Percentiles rank a stretch among this genome's conserved stretches.
phyloP scores from a whole-genome alignment of 768 basidiomycete species.

The Leucocoprinus sp. region DNA sequence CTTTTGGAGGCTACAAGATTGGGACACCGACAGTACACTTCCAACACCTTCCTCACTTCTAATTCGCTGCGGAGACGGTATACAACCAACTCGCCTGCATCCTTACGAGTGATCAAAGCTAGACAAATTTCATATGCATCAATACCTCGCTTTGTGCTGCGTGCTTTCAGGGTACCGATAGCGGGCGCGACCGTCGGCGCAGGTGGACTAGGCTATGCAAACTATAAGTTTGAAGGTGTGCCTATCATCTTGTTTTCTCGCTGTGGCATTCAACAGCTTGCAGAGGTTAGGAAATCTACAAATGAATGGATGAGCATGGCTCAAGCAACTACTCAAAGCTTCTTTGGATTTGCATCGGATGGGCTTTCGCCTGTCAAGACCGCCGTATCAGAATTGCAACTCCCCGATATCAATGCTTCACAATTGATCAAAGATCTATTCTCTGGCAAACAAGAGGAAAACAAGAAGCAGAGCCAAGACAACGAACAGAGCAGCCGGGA shows the following conservation, averaged over 20 bases:
- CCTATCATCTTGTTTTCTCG: not conserved
- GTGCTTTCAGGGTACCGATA: slow-evolving; percentile 83
- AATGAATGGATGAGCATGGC: slow-evolving; percentile 56
- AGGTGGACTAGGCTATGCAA: slow-evolving; percentile 88
- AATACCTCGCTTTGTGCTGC: slow-evolving; percentile 80
- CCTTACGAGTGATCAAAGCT: slow-evolving; percentile 58
- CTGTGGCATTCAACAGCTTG: not conserved
- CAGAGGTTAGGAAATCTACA: slow-evolving; percentile 69
- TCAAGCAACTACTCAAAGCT: slow-evolving; percentile 61
- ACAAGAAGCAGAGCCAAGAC: slow-evolving; percentile 24
- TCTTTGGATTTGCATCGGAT: slow-evolving; percentile 68
- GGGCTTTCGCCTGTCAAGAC: slow-evolving; percentile 52
- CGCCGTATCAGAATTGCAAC: slow-evolving; percentile 51
- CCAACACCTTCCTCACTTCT: slow-evolving; percentile 40
- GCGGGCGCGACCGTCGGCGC: slow-evolving; percentile 87
- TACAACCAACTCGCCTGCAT: slow-evolving; percentile 30
- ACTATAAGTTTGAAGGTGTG: slow-evolving; percentile 92
- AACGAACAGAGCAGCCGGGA: slow-evolving; percentile 25
- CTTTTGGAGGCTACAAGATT: slow-evolving; percentile 27
- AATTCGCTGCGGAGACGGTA: slow-evolving; percentile 46
- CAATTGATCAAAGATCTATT: slow-evolving; percentile 70
- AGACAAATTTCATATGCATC: slow-evolving; percentile 80
- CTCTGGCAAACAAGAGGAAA: slow-evolving; percentile 22
- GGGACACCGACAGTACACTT: slow-evolving; percentile 46
- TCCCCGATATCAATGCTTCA: slow-evolving; percentile 44